Evolutionary conservation across 495 filamentous ascomycete genomes (phyloP).

Genomic region (Penicillium silybi): DNA sequence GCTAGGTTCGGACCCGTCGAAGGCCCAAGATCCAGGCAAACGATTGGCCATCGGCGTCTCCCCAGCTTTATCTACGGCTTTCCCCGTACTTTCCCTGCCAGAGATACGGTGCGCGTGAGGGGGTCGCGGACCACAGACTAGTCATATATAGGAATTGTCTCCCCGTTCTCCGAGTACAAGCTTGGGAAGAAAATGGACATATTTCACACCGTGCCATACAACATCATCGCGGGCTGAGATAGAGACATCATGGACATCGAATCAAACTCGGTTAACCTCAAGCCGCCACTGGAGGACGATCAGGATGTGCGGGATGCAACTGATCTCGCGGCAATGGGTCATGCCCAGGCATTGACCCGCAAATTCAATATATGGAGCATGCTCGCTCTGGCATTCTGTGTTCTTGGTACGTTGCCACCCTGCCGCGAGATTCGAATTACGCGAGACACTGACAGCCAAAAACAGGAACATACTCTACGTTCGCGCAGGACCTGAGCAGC

Average conservation of each 20-base stretch:
- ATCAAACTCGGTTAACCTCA: conserved; percentile 24
- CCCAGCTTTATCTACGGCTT: conserved; percentile 24
- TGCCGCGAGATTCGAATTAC: neutral
- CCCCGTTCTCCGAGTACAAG: neutral
- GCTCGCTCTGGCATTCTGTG: conserved; percentile 45
- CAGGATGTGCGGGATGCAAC: conserved; percentile 45
- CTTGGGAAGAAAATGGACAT: conserved; percentile 25
- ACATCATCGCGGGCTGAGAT: conserved; percentile 11
- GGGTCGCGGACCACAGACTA: neutral
- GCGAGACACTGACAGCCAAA: neutral
- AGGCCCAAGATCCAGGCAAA: neutral
- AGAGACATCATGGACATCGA: conserved; percentile 32
- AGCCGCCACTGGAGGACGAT: conserved; percentile 30
- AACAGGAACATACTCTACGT: conserved; percentile 43
- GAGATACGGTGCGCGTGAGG: neutral
- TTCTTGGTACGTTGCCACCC: conserved; percentile 28
- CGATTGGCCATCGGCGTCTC: conserved; percentile 15
- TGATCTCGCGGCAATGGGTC: conserved; percentile 49
- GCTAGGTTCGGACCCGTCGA: conserved; percentile 1
- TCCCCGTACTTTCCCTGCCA: conserved; percentile 9
- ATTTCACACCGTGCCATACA: conserved; percentile 2
- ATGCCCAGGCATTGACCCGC: conserved; percentile 46
- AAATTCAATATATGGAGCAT: conserved; percentile 50
- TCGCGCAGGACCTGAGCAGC: conserved; percentile 44
- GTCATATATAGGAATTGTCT: conserved; percentile 16